Evolutionary conservation across 176 grass and related monocot genomes (phyloP), one percentile per base, ranked within the genome.

Genomic region (Bromus sterilis): DNA sequence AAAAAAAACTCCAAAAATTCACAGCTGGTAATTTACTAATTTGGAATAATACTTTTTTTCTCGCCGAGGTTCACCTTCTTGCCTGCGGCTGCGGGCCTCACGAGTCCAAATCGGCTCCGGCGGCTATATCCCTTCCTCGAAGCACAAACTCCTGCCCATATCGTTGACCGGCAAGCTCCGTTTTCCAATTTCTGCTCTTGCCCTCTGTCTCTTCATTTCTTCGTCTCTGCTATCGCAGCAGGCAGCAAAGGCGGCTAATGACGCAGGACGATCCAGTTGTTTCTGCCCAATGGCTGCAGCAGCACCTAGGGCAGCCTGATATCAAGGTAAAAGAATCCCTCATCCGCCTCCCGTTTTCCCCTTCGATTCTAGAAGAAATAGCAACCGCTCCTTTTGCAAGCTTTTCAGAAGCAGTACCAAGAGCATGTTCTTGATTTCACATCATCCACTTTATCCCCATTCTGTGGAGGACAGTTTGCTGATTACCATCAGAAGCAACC

Each of bases 261-360:
- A 86, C 85, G 37, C 65, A 81, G 75, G 51, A 87, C 75, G 92
- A 94, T 76, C 78, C 92, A 9, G 71, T 91, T 71, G 90, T 98
- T 49, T 93, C 90, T 63, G 79, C 84, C n/a, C 77, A 78, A 74
- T 94, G 92, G 95, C 87, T 98, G 51, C 86, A 93, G 20, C 67
- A 82, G 56, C 91, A 93, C 58, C 48, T 98, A 9, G 59, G 79
- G 43, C 59, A 82, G 78, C 84, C 92, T 72, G 84, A 94, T 89
- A 42, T 98, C 61, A 94, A 94, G 92, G 92, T 91, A 34, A 57
- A 37, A 15, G 1, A 28, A 40, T 28, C 39, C 16, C 0, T n/a
- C 42, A 7, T 78, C 56, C 77, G 24, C 74, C 59, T 41, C 80
- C 5, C 4, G 14, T 36, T 61, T 40, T 48, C 34, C 24, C 81